Conservation (phyloP, 495 filamentous ascomycete genomes). For the Podospora pseudoanserina region DNA sequence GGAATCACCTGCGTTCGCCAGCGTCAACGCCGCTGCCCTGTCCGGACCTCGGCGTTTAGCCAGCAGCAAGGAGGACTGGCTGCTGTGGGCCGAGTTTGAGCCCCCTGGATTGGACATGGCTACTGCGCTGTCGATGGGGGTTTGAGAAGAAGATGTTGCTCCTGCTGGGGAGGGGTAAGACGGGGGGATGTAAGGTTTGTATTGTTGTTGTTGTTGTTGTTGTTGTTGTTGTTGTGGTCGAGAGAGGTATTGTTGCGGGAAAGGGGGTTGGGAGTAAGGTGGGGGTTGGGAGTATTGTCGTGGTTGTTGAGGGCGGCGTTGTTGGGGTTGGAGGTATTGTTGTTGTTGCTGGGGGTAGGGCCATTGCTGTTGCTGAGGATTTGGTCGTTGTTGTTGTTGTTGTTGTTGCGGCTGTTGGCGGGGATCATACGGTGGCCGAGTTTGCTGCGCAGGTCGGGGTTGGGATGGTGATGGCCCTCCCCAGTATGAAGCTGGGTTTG, state of each 20-base stretch:
- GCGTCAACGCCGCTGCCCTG: conserved; percentile 39
- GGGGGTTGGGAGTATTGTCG: neutral
- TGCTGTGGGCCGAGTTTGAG: neutral
- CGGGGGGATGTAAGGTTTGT: neutral
- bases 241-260: conserved; percentile 18
- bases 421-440: neutral
- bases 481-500: conserved; percentile 22
- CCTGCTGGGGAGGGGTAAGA: neutral
- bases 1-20: conserved; percentile 17
- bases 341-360: conserved; percentile 10
- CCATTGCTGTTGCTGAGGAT: conserved; percentile 10
- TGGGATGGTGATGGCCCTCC: conserved; percentile 6
- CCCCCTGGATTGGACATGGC: neutral
- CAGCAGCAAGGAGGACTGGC: conserved; percentile 34
- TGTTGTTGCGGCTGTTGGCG: conserved; percentile 17
- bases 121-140: neutral
- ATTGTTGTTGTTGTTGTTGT: conserved; percentile 7
- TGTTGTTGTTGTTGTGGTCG: conserved; percentile 9
- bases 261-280: neutral
- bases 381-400: neutral
- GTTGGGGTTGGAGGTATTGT: conserved; percentile 12
- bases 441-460: conserved; percentile 1
- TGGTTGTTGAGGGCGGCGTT: conserved; percentile 1
- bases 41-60: conserved; percentile 49
- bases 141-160: neutral